These are phyloP conservation scores for Fennellomyces sp. DNA, from an alignment of 371 early-diverging fungal genomes.

Conservation along the genomic window DNA sequence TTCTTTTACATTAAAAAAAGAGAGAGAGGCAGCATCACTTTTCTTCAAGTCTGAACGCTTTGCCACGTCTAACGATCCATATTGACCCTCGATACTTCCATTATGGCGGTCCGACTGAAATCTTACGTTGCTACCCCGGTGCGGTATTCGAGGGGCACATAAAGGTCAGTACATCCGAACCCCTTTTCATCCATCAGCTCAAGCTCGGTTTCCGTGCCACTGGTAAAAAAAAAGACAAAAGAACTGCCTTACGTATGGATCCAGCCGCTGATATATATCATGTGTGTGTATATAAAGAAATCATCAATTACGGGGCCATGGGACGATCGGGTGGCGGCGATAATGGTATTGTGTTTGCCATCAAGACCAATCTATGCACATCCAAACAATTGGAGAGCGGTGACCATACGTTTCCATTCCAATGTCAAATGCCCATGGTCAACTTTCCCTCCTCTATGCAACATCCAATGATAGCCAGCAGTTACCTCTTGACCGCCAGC, in stretches of 20 bases:
- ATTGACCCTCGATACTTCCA: neutral
- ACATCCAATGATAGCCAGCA: conserved; percentile 27
- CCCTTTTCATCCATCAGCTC: neutral
- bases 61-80: neutral
- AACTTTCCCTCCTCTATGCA: conserved; percentile 36
- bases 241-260: neutral
- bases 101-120: neutral
- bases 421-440: conserved; percentile 33
- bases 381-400: conserved; percentile 26
- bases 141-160: neutral
- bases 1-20: too few species aligned
- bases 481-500: conserved; percentile 22
- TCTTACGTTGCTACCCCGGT: neutral
- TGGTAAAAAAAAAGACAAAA: neutral
- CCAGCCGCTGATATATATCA: neutral
- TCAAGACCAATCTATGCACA: conserved; percentile 27
- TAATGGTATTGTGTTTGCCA: conserved; percentile 25
- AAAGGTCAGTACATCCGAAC: neutral
- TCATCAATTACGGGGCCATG: conserved; percentile 20
- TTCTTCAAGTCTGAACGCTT: neutral
- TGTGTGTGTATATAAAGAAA: conserved; percentile 14
- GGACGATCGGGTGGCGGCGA: conserved; percentile 12
- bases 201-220: neutral
- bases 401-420: conserved; percentile 27
- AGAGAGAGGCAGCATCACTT: neutral